Evolutionary conservation across 805 yeast species (phyloP).

Genomic region (Ogataea haglerorum): DNA sequence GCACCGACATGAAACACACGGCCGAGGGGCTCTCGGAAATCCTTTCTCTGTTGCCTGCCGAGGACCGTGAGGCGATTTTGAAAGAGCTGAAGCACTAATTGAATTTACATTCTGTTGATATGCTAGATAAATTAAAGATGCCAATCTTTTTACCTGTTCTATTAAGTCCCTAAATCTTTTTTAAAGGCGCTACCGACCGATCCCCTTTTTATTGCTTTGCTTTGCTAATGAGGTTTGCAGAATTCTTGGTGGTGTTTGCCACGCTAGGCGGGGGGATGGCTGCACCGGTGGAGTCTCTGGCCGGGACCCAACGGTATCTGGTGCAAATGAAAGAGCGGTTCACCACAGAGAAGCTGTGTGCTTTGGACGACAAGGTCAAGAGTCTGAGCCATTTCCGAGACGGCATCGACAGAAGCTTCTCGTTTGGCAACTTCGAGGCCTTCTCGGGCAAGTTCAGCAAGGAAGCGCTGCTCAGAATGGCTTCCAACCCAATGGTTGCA

Average conservation of each 20-base stretch:
- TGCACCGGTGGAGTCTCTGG: slow-evolving; percentile 6
- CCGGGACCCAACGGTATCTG: slow-evolving; percentile 35
- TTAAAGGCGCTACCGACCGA: slow-evolving; percentile 9
- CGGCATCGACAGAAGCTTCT: slow-evolving; percentile 48
- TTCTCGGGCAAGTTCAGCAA: slow-evolving; percentile 60
- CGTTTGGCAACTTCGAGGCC: slow-evolving; percentile 71
- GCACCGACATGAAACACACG: slow-evolving; percentile 50
- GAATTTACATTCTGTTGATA: slow-evolving; percentile 2
- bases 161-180: slow-evolving; percentile 3
- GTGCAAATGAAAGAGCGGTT: slow-evolving; percentile 50
- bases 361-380: slow-evolving; percentile 37
- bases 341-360: slow-evolving; percentile 46
- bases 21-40: slow-evolving; percentile 56
- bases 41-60: slow-evolving; percentile 47
- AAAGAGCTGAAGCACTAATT: slow-evolving; percentile 14
- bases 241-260: slow-evolving; percentile 3
- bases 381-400: slow-evolving; percentile 42
- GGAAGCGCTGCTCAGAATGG: slow-evolving; percentile 45
- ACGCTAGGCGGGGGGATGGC: slow-evolving; percentile 2
- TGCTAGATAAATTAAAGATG: background rate
- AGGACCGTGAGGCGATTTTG: slow-evolving; percentile 47
- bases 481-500: slow-evolving; percentile 58
- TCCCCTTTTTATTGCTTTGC: slow-evolving; percentile 10
- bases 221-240: slow-evolving; percentile 6
- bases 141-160: slow-evolving; percentile 6